Evolutionary conservation across 1,284 basidiomycete genomes (phyloP).

Genomic region (Puccinia novopanici): DNA sequence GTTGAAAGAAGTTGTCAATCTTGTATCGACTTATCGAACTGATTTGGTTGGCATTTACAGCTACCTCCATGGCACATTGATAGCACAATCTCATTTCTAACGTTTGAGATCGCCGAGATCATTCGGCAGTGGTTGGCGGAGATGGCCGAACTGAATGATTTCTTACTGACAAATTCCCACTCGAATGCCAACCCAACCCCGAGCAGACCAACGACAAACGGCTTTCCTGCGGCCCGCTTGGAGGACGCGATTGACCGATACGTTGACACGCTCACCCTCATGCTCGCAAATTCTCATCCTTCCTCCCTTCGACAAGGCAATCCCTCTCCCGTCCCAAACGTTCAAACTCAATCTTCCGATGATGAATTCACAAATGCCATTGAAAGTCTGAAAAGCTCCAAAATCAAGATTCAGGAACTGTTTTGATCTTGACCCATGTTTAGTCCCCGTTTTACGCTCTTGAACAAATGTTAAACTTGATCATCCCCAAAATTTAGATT

Average conservation of each 20-base stretch:
- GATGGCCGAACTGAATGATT: slow-evolving; percentile 27
- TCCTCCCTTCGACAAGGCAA: background rate
- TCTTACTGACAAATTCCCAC: slow-evolving; percentile 11
- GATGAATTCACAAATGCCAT: slow-evolving; percentile 24
- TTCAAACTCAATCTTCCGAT: background rate
- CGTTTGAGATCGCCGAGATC: slow-evolving; percentile 35
- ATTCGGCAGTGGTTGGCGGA: slow-evolving; percentile 37
- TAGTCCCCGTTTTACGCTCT: background rate
- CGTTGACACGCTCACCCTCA: slow-evolving; percentile 27
- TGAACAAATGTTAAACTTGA: background rate
- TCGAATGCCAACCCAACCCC: background rate
- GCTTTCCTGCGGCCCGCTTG: slow-evolving; percentile 45
- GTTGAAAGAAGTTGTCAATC: background rate
- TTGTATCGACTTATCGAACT: background rate
- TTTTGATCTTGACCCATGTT: background rate
- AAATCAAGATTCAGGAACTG: slow-evolving; percentile 31
- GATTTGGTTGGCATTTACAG: slow-evolving; percentile 21
- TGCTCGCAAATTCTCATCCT: slow-evolving; percentile 11
- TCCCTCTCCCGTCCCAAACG: background rate
- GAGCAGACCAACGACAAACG: background rate
- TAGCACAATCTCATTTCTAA: slow-evolving; percentile 28
- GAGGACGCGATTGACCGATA: slow-evolving; percentile 47
- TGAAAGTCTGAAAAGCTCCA: slow-evolving; percentile 10
- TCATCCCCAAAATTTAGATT: background rate
- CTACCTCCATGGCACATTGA: slow-evolving; percentile 48